These are phyloP conservation scores for Juncus inflexus DNA, from an alignment of 176 grass and related monocot genomes.

Conservation along the genomic window DNA sequence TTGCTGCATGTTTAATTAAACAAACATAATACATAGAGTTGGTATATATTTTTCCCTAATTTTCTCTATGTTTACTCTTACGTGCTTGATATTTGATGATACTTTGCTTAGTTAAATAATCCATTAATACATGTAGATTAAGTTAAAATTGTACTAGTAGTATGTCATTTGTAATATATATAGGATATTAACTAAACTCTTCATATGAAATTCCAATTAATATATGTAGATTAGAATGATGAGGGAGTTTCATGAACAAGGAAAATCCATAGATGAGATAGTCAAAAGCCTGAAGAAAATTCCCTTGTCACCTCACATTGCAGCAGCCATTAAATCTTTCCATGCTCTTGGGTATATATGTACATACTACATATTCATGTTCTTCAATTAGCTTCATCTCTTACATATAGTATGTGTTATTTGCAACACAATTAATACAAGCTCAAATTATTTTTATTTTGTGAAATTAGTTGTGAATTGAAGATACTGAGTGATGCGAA, in stretches of 20 bases:
- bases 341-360: constrained; percentile 30
- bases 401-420: background rate
- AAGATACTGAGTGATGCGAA: constrained; percentile 43
- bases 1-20: background rate
- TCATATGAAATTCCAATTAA: background rate
- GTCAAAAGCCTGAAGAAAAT: constrained; percentile 26
- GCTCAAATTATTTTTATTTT: background rate
- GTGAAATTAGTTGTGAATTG: constrained; percentile 34
- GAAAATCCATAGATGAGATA: constrained; percentile 34
- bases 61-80: too few species aligned
- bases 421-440: background rate
- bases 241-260: constrained; percentile 31
- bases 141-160: too few species aligned
- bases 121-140: constrained; percentile 21
- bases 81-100: too few species aligned
- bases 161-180: too few species aligned
- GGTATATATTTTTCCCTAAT: too few species aligned
- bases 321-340: constrained; percentile 34
- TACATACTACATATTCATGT: background rate
- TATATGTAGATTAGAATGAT: constrained; percentile 34
- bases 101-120: too few species aligned
- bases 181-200: too few species aligned
- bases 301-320: constrained; percentile 26
- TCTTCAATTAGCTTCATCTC: background rate
- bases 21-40: background rate